Percentiles rank a stretch among this genome's conserved stretches.
These are phyloP conservation scores for Papiliotrema nemorosa DNA, from an alignment of 1,284 basidiomycete genomes.

Conservation along the genomic window DNA sequence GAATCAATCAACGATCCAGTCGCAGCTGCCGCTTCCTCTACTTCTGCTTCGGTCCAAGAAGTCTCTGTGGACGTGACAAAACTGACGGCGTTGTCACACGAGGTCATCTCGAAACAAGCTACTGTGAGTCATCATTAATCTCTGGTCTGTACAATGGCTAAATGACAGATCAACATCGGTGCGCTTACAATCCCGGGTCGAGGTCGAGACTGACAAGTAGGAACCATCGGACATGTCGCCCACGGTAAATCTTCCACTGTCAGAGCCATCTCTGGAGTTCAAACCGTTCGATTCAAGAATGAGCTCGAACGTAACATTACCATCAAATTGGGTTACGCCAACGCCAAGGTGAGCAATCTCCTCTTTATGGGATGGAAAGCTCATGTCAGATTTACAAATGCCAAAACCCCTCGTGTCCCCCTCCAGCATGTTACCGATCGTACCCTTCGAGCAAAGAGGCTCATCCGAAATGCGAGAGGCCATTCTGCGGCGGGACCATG, in stretches of 20 bases:
- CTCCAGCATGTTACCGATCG: slow-evolving; percentile 90
- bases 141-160: slow-evolving; percentile 1
- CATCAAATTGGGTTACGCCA: slow-evolving; percentile 97
- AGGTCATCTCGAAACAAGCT: slow-evolving; percentile 97
- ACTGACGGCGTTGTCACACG: slow-evolving; percentile 85
- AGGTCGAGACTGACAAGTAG: slow-evolving; percentile 41
- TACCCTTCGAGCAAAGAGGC: slow-evolving; percentile 94
- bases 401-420: slow-evolving; percentile 83
- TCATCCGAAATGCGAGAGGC: slow-evolving; percentile 85
- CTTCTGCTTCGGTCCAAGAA: slow-evolving; percentile 19
- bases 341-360: slow-evolving; percentile 74
- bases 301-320: slow-evolving; percentile 98
- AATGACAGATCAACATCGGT: slow-evolving; percentile 47
- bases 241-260: slow-evolving; percentile 99
- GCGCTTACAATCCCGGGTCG: no score
- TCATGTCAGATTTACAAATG: slow-evolving; percentile 90
- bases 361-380: neutral
- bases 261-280: slow-evolving; percentile 98
- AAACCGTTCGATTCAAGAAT: slow-evolving; percentile 98
- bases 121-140: slow-evolving; percentile 43
- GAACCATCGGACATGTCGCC: slow-evolving; percentile 94
- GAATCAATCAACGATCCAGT: slow-evolving; percentile 38
- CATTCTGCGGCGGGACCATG: slow-evolving; percentile 86
- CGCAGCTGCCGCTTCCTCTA: slow-evolving; percentile 26
- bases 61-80: slow-evolving; percentile 72